Evolutionary conservation across 495 filamentous ascomycete species (phyloP).

Genomic region (Aspergillus sclerotioniger): DNA sequence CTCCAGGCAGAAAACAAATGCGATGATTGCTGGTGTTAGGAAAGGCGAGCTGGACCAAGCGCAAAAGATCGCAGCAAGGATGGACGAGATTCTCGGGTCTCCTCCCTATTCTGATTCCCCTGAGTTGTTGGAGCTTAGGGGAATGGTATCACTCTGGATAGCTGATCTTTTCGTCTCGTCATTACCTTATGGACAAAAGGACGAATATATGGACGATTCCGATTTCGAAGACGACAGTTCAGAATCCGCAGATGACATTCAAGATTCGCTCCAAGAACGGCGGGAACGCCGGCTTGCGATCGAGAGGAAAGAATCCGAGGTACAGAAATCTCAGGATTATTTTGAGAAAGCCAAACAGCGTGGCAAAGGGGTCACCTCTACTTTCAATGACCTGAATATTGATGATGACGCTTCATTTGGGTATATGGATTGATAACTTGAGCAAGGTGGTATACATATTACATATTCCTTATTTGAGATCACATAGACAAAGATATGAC

Average conservation of each 20-base stretch:
- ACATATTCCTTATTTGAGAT: neutral
- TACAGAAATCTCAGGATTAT: constrained; percentile 33
- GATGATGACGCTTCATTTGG: constrained; percentile 41
- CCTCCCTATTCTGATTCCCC: constrained; percentile 61
- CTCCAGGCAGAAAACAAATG: constrained; percentile 16
- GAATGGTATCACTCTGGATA: constrained; percentile 67
- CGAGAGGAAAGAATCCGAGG: constrained; percentile 33
- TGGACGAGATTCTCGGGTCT: constrained; percentile 63
- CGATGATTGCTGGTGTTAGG: constrained; percentile 26
- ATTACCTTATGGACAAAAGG: constrained; percentile 18
- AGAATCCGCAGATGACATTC: constrained; percentile 24
- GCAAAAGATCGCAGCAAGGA: constrained; percentile 55
- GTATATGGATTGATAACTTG: constrained; percentile 33
- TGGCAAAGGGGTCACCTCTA: constrained; percentile 34
- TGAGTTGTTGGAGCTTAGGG: constrained; percentile 59
- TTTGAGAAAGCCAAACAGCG: constrained; percentile 37
- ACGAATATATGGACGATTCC: constrained; percentile 10
- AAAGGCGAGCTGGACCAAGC: constrained; percentile 43
- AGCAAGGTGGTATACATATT: neutral
- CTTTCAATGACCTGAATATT: constrained; percentile 34
- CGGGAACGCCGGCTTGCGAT: constrained; percentile 34
- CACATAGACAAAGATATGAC: too few species aligned
- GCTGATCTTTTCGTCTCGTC: constrained; percentile 54
- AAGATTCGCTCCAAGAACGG: constrained; percentile 27
- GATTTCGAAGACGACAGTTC: constrained; percentile 21